Evolutionary conservation across 441 rosid genomes (phyloP).

Genomic region (Pelargonium myrrhifolium): DNA sequence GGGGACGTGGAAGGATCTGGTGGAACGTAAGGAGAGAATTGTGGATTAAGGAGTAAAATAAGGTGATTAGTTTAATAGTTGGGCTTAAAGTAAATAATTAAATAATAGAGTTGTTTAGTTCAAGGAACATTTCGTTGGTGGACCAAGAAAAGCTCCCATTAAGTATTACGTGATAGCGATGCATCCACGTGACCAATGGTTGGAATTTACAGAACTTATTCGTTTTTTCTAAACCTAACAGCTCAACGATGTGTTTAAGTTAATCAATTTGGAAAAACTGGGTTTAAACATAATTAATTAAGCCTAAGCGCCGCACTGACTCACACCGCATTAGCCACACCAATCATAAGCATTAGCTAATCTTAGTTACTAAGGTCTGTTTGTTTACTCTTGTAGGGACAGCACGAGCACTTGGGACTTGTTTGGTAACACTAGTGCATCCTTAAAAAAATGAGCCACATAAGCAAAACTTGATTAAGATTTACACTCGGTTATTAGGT

Average conservation of each 20-base stretch:
- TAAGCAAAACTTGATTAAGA: too few relatives aligned
- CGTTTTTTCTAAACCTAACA: neutral
- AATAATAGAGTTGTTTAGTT: neutral
- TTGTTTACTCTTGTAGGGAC: neutral
- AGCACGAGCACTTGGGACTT: neutral
- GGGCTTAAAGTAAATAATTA: neutral
- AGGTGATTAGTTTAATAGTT: neutral
- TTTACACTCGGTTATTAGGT: too few relatives aligned
- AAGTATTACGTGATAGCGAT: conserved; percentile 20
- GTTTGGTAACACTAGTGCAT: too few relatives aligned
- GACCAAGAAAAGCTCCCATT: conserved; percentile 23
- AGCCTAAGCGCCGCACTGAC: neutral
- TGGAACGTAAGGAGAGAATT: neutral
- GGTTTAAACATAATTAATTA: too few relatives aligned
- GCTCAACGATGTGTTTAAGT: neutral
- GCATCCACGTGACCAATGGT: conserved; percentile 30
- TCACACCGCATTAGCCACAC: neutral
- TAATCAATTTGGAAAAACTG: neutral
- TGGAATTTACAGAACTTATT: conserved; percentile 24
- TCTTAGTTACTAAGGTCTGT: neutral
- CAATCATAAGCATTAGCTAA: neutral
- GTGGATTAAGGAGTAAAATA: neutral
- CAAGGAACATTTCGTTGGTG: conserved; percentile 21
- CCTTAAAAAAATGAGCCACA: too few relatives aligned
- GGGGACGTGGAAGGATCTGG: neutral